These are phyloP conservation scores for Fusarium xyrophilum DNA, from an alignment of 2,329 filamentous ascomycete species.

Conservation along the genomic window DNA sequence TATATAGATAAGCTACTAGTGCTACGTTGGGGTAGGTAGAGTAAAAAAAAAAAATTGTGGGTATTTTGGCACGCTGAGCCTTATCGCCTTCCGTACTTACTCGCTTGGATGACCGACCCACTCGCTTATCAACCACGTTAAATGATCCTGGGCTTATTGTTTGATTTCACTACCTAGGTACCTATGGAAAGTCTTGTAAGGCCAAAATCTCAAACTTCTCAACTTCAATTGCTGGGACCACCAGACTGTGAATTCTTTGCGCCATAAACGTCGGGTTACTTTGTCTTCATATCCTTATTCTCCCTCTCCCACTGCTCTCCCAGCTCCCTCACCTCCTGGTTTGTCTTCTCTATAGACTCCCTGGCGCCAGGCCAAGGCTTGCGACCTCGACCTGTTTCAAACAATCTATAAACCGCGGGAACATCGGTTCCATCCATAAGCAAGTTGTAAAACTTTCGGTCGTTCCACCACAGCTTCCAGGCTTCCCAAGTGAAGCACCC, in stretches of 20 bases:
- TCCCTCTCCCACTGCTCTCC: conserved; percentile 35
- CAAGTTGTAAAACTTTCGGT: conserved; percentile 50
- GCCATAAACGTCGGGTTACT: not conserved
- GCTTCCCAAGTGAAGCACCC: conserved; percentile 48
- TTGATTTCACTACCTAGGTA: not conserved
- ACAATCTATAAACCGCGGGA: conserved; percentile 51
- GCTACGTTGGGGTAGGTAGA: too few species aligned
- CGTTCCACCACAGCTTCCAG: conserved; percentile 54
- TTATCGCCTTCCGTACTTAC: too few species aligned
- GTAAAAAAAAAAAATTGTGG: too few species aligned
- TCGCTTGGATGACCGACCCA: too few species aligned
- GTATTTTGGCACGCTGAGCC: too few species aligned
- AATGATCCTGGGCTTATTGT: not conserved
- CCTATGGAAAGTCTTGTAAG: not conserved
- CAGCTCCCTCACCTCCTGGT: conserved; percentile 33
- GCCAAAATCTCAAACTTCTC: not conserved
- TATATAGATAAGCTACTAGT: too few species aligned
- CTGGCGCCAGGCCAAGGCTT: conserved; percentile 51
- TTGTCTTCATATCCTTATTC: conserved; percentile 34
- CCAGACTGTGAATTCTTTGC: not conserved
- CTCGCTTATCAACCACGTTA: too few species aligned
- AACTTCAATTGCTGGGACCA: not conserved
- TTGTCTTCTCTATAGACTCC: conserved; percentile 42
- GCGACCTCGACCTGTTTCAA: conserved; percentile 49
- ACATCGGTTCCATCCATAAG: conserved; percentile 50